Evolutionary conservation across 2,329 filamentous ascomycete species (phyloP).

Genomic region (Nothopassalora personata): DNA sequence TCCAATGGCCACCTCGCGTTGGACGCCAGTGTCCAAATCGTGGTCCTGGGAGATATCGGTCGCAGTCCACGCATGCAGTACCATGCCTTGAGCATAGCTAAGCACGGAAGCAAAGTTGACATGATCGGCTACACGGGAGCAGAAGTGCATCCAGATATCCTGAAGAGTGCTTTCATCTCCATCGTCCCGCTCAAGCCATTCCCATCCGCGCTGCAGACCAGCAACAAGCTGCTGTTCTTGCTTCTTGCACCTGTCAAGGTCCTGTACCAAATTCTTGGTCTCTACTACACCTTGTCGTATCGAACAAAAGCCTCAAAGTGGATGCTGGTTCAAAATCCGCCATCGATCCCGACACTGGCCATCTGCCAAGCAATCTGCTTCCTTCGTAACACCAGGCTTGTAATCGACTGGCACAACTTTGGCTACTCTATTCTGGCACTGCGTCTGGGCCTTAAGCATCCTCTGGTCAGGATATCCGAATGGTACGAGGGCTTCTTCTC

Average conservation of each 20-base stretch:
- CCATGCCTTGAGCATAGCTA: slow-evolving; percentile 86
- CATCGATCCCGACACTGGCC: slow-evolving; percentile 84
- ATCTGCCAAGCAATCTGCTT: slow-evolving; percentile 68
- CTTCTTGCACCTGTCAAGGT: slow-evolving; percentile 79
- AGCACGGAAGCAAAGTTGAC: slow-evolving; percentile 72
- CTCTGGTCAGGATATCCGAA: slow-evolving; percentile 70
- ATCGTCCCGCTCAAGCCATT: slow-evolving; percentile 66
- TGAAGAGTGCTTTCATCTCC: slow-evolving; percentile 61
- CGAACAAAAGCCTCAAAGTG: slow-evolving; percentile 67
- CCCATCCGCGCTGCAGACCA: slow-evolving; percentile 61
- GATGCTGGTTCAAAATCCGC: slow-evolving; percentile 90
- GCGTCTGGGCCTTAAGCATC: slow-evolving; percentile 59
- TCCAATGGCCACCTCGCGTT: slow-evolving; percentile 27
- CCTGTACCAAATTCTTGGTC: slow-evolving; percentile 67
- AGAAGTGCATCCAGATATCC: slow-evolving; percentile 70
- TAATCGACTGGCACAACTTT: slow-evolving; percentile 99
- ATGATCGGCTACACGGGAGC: slow-evolving; percentile 88
- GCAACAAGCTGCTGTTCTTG: slow-evolving; percentile 68
- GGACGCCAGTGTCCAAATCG: slow-evolving; percentile 63
- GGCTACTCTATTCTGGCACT: slow-evolving; percentile 85
- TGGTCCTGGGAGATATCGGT: slow-evolving; percentile 92
- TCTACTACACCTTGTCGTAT: slow-evolving; percentile 71
- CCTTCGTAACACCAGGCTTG: slow-evolving; percentile 70
- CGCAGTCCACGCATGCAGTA: slow-evolving; percentile 98
- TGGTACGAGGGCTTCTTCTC: slow-evolving; percentile 73